phyloP scores from a whole-genome alignment of 495 filamentous ascomycete genomes.

The Penicillium canariense region DNA sequence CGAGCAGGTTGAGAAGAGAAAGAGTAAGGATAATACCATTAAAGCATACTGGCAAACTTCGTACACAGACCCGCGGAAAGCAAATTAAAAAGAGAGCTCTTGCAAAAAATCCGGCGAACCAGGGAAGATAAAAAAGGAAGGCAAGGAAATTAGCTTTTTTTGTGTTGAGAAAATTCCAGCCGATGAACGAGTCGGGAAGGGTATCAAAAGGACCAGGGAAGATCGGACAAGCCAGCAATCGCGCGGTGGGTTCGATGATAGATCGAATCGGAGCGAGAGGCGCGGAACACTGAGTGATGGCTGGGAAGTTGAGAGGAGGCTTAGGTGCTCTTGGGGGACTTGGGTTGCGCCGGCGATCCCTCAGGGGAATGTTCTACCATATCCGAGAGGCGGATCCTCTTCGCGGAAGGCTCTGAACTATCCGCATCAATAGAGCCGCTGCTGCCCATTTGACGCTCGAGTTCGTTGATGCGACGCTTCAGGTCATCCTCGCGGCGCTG shows the following conservation, averaged over 20 bases:
- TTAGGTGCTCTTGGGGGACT: conserved; percentile 43
- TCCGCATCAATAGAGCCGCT: conserved; percentile 25
- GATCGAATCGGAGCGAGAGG: not conserved
- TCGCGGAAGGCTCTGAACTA: conserved; percentile 44
- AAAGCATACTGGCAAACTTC: conserved; percentile 26
- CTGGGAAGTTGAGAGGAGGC: not conserved
- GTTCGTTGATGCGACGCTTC: conserved; percentile 75
- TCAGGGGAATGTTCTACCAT: conserved; percentile 43
- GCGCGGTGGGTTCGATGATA: not conserved
- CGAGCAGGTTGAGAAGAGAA: not conserved
- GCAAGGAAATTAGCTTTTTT: conserved; percentile 26
- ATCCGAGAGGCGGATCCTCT: conserved; percentile 45
- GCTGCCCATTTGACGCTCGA: conserved; percentile 59
- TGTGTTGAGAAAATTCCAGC: conserved; percentile 26
- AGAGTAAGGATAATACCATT: conserved; percentile 19
- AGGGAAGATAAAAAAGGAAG: conserved; percentile 11
- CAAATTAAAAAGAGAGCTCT: conserved; percentile 21
- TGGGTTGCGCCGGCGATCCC: conserved; percentile 30
- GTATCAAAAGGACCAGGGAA: conserved; percentile 45
- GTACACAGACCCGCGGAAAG: conserved; percentile 22
- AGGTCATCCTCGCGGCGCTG: conserved; percentile 77
- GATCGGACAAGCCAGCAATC: conserved; percentile 30
- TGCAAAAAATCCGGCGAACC: conserved; percentile 14
- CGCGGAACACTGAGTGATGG: not conserved
- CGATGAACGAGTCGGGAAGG: conserved; percentile 41